Evolutionary conservation across 2,329 filamentous ascomycete genomes (phyloP).

Genomic region (Penicillium verrucosum): DNA sequence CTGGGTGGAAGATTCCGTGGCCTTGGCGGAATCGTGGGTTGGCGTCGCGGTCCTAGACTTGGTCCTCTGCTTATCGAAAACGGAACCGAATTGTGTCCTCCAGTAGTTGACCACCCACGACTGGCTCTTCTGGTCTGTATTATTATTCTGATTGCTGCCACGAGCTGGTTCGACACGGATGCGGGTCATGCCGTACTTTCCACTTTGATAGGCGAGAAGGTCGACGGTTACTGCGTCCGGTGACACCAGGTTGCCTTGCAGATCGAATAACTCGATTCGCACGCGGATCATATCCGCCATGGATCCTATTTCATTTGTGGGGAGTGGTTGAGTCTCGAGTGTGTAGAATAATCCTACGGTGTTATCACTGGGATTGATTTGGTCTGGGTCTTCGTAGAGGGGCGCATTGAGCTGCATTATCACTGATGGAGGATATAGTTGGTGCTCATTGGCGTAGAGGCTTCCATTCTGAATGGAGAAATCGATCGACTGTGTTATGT

Average conservation of each 20-base stretch:
- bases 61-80: slow-evolving; percentile 14
- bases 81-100: slow-evolving; percentile 20
- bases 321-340: slow-evolving; percentile 24
- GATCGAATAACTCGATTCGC: slow-evolving; percentile 24
- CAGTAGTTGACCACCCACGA: slow-evolving; percentile 26
- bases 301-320: slow-evolving; percentile 13
- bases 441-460: slow-evolving; percentile 29
- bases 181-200: slow-evolving; percentile 26
- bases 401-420: slow-evolving; percentile 28
- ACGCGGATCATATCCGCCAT: slow-evolving; percentile 22
- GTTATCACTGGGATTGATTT: slow-evolving; percentile 4
- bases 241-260: slow-evolving; percentile 25
- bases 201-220: slow-evolving; percentile 25
- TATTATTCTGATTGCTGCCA: neutral
- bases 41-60: neutral
- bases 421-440: slow-evolving; percentile 28
- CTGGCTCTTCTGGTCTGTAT: slow-evolving; percentile 1
- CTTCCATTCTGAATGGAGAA: slow-evolving; percentile 28
- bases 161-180: slow-evolving; percentile 25
- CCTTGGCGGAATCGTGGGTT: too few species aligned
- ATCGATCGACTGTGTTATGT: slow-evolving; percentile 24
- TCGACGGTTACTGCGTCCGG: slow-evolving; percentile 30
- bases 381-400: slow-evolving; percentile 14
- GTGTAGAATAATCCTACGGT: slow-evolving; percentile 23
- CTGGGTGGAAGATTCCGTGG: neutral